Evolutionary conservation across 257 asterid species (phyloP).

Genomic region (Eucommia ulmoides): DNA sequence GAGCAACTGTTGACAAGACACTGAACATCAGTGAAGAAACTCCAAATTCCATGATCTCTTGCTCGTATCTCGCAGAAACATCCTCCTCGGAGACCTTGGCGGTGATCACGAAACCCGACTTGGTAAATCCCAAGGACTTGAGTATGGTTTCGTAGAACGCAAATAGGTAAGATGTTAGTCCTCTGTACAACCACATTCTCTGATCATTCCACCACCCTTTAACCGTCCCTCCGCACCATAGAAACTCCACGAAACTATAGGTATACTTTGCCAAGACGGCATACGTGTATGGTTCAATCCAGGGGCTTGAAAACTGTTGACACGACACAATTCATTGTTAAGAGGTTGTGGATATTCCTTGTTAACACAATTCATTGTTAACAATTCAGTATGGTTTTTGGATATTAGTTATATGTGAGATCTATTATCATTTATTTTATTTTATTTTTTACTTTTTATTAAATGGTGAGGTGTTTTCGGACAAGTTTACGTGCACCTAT

Average conservation of each 20-base stretch:
- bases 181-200: slow-evolving; percentile 26
- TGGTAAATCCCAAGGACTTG: slow-evolving; percentile 10
- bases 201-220: slow-evolving; percentile 31
- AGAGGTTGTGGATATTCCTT: too few relatives aligned
- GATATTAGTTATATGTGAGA: background rate
- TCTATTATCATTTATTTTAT: too few relatives aligned
- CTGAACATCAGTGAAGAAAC: slow-evolving; percentile 21
- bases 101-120: slow-evolving; percentile 19
- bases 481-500: too few relatives aligned
- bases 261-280: slow-evolving; percentile 8
- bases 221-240: slow-evolving; percentile 19
- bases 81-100: slow-evolving; percentile 22
- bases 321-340: background rate
- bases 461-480: too few relatives aligned
- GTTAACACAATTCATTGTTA: too few relatives aligned
- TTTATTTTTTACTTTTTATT: too few relatives aligned
- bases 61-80: slow-evolving; percentile 13
- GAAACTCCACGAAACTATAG: slow-evolving; percentile 20
- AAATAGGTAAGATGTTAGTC: slow-evolving; percentile 19
- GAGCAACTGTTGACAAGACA: slow-evolving; percentile 15
- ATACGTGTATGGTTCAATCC: slow-evolving; percentile 20
- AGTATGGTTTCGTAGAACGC: slow-evolving; percentile 11
- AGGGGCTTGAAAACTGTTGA: slow-evolving; percentile 24
- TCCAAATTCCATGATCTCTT: slow-evolving; percentile 31
- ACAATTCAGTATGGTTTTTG: too few relatives aligned